phyloP scores from a whole-genome alignment of 2,329 filamentous ascomycete genomes.

The Penicillium polonicum region DNA sequence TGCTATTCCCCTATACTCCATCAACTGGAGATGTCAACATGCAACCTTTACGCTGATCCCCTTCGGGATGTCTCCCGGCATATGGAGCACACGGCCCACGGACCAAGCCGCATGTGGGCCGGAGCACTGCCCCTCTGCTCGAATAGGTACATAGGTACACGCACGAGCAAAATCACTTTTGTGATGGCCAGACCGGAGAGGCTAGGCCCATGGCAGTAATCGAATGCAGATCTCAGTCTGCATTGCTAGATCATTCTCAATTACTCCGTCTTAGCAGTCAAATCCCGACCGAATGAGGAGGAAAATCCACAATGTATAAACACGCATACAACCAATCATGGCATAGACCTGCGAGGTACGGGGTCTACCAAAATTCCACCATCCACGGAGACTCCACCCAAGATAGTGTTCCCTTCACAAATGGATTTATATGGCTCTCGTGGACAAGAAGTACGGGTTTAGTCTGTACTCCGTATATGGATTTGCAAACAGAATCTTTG shows the following conservation, averaged over 20 bases:
- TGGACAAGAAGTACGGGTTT: neutral
- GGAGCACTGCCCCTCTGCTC: slow-evolving; percentile 9
- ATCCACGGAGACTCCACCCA: neutral
- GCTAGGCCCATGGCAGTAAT: slow-evolving; percentile 5
- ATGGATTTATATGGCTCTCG: neutral
- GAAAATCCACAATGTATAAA: slow-evolving; percentile 6
- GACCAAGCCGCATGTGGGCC: slow-evolving; percentile 24
- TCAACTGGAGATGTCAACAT: neutral
- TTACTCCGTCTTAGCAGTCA: neutral
- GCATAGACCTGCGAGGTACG: slow-evolving; percentile 6
- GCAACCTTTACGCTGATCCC: slow-evolving; percentile 16
- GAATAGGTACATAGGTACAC: neutral
- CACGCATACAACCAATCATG: slow-evolving; percentile 6
- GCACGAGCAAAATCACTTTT: neutral
- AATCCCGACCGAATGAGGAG: slow-evolving; percentile 1
- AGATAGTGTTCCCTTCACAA: neutral
- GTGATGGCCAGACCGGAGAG: slow-evolving; percentile 3
- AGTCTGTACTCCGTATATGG: neutral
- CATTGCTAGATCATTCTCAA: slow-evolving; percentile 11
- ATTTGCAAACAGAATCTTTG: neutral
- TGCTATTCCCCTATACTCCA: neutral
- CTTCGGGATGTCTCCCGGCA: slow-evolving; percentile 18
- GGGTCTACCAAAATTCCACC: neutral
- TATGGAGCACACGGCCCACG: neutral
- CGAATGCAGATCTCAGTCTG: slow-evolving; percentile 3